phyloP scores from a whole-genome alignment of 805 yeast genomes.

The Lipomyces lipofer region DNA sequence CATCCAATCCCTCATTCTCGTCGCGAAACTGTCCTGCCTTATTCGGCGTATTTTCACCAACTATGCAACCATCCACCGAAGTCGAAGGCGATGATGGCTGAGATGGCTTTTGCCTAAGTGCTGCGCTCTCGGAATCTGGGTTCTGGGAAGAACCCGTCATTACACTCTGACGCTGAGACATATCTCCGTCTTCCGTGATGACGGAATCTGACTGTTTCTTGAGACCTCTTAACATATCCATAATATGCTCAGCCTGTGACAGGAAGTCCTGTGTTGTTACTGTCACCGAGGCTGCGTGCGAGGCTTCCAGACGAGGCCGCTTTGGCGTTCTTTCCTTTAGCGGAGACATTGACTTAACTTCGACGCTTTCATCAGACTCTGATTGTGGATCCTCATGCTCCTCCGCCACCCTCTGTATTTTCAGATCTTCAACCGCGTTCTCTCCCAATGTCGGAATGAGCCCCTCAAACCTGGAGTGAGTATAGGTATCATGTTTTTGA shows the following conservation, averaged over 20 bases:
- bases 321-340: conserved; percentile 24
- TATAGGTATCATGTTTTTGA: conserved; percentile 36
- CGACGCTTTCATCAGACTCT: conserved; percentile 1
- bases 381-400: background rate
- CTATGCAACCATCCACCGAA: background rate
- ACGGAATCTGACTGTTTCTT: conserved; percentile 11
- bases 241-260: conserved; percentile 36
- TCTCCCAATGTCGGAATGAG: conserved; percentile 19
- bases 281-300: background rate
- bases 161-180: conserved; percentile 23
- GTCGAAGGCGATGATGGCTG: background rate
- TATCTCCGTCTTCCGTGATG: conserved; percentile 20
- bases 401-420: background rate
- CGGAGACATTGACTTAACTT: conserved; percentile 18
- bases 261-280: conserved; percentile 33
- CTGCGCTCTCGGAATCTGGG: background rate
- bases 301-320: conserved; percentile 14
- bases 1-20: background rate
- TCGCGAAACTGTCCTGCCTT: background rate
- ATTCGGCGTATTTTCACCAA: background rate
- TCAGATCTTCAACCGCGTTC: conserved; percentile 6
- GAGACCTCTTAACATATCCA: conserved; percentile 30
- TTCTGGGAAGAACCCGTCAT: conserved; percentile 10
- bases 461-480: conserved; percentile 34
- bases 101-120: background rate